These are phyloP conservation scores for Aciculosporium take DNA, from an alignment of 2,329 filamentous ascomycete species.

Conservation along the genomic window DNA sequence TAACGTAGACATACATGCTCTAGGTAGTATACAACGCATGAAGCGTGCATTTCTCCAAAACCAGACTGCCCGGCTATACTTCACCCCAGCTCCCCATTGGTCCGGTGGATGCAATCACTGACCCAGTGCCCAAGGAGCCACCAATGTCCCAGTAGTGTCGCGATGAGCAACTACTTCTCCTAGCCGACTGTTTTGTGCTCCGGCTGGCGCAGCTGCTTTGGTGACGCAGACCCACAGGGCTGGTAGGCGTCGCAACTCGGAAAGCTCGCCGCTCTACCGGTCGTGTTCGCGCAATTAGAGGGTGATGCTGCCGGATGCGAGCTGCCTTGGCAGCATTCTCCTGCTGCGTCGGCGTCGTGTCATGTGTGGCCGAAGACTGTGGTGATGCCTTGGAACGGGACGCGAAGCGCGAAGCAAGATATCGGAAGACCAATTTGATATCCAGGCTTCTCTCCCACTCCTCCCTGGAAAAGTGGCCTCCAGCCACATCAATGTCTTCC, in stretches of 20 bases:
- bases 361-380: constrained; percentile 29
- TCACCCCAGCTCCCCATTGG: constrained; percentile 70
- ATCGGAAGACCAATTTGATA: constrained; percentile 81
- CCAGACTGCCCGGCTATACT: constrained; percentile 27
- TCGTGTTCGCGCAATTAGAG: constrained; percentile 51
- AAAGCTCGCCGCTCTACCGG: constrained; percentile 41
- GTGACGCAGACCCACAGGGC: constrained; percentile 33
- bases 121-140: constrained; percentile 63
- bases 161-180: constrained; percentile 54
- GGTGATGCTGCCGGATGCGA: constrained; percentile 77
- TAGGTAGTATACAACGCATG: not conserved
- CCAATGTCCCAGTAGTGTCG: constrained; percentile 90
- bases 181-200: constrained; percentile 61
- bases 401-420: constrained; percentile 63
- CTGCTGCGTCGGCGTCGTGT: constrained; percentile 38
- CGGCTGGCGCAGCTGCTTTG: constrained; percentile 71
- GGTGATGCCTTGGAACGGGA: constrained; percentile 29
- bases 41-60: not conserved
- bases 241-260: constrained; percentile 37
- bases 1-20: not conserved
- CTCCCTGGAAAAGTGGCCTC: constrained; percentile 43
- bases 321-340: constrained; percentile 65
- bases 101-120: constrained; percentile 50
- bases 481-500: constrained; percentile 13
- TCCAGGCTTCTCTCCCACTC: constrained; percentile 94